phyloP scores from a whole-genome alignment of 306 rosid genomes.

The Acacia confusa region DNA sequence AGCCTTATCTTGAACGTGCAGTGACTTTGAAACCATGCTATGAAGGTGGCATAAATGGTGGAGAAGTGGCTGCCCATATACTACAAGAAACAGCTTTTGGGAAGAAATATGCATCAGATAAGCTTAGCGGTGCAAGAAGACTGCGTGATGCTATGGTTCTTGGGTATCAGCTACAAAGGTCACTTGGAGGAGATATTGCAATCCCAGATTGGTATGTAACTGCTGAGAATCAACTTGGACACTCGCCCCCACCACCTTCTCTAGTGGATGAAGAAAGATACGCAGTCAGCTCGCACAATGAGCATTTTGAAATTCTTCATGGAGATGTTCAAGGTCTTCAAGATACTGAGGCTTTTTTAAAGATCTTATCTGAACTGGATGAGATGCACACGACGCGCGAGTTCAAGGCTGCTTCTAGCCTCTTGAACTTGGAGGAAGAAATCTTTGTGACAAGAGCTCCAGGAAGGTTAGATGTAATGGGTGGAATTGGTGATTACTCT shows the following conservation, averaged over 20 bases:
- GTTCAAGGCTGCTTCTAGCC: conserved; percentile 94
- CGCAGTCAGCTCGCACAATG: conserved; percentile 41
- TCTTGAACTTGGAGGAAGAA: conserved; percentile 94
- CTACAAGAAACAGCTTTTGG: conserved; percentile 97
- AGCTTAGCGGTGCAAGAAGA: conserved; percentile 97
- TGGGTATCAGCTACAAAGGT: conserved; percentile 97
- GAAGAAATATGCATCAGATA: conserved; percentile 85
- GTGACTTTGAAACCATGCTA: conserved; percentile 93
- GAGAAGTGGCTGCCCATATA: conserved; percentile 94
- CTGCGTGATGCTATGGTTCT: conserved; percentile 96
- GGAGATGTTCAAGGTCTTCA: conserved; percentile 86
- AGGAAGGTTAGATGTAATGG: conserved; percentile 97
- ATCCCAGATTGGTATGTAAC: conserved; percentile 96
- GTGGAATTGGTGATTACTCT: conserved; percentile 98
- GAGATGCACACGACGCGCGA: conserved; percentile 72
- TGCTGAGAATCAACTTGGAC: conserved; percentile 78
- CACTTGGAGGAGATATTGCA: conserved; percentile 74
- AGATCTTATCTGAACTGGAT: conserved; percentile 69
- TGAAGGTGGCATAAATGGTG: conserved; percentile 91
- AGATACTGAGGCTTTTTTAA: conserved; percentile 75
- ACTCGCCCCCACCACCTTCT: conserved; percentile 44
- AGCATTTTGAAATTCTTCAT: conserved; percentile 85
- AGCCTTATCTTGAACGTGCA: conserved; percentile 96
- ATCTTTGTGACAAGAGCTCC: conserved; percentile 95
- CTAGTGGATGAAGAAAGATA: conserved; percentile 39